Conservation (phyloP, 1,284 basidiomycete species). For the Ceratobasidium sp. region DNA sequence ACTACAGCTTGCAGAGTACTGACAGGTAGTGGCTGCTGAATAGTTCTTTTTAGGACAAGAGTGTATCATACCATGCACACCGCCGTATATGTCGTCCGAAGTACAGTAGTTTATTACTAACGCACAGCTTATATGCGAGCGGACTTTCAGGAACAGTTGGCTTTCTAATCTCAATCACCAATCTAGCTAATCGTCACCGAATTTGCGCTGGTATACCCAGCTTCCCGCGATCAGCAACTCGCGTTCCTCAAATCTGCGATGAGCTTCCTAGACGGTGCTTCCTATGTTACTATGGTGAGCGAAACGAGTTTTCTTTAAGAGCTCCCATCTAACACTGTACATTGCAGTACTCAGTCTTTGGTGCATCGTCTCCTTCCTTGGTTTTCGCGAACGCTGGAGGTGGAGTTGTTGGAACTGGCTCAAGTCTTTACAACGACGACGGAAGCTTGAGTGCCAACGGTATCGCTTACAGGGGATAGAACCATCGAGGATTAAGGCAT, state of each 20-base stretch:
- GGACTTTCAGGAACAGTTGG: too few species aligned
- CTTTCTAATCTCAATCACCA: too few species aligned
- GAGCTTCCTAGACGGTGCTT: constrained; percentile 9
- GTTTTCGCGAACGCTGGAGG: constrained; percentile 20
- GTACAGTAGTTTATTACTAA: too few species aligned
- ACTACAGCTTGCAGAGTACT: too few species aligned
- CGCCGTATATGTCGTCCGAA: too few species aligned
- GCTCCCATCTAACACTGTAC: too few species aligned
- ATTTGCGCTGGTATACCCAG: constrained; percentile 2
- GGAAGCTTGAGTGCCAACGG: constrained; percentile 23
- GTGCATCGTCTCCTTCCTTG: constrained; percentile 19
- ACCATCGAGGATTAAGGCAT: too few species aligned
- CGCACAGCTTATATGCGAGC: too few species aligned
- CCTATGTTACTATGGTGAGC: constrained; percentile 18
- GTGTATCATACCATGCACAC: too few species aligned
- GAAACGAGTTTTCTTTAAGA: not conserved
- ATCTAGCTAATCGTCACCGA: constrained; percentile 19
- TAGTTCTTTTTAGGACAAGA: too few species aligned
- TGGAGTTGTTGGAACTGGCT: constrained; percentile 24
- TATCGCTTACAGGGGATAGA: constrained; percentile 28
- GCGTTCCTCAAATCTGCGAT: constrained; percentile 21
- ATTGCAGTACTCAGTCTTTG: constrained; percentile 1
- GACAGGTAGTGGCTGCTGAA: too few species aligned
- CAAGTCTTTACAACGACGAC: constrained; percentile 30
- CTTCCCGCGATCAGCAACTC: constrained; percentile 13